phyloP scores from a whole-genome alignment of 176 grass and related monocot genomes.

The Alloteropsis semialata region DNA sequence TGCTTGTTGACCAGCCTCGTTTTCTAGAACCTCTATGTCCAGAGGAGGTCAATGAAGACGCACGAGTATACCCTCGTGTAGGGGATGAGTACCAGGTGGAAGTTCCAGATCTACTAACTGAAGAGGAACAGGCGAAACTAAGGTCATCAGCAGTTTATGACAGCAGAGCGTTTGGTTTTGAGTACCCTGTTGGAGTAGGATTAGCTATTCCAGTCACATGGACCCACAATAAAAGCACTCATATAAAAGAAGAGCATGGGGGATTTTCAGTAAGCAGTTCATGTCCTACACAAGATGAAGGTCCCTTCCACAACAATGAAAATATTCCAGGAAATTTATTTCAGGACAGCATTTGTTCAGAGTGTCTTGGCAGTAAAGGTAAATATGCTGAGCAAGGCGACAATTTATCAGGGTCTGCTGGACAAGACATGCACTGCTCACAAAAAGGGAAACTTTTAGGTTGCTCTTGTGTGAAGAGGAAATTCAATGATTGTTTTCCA shows the following conservation, averaged over 20 bases:
- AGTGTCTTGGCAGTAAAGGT: slow-evolving; percentile 29
- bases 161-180: slow-evolving; percentile 27
- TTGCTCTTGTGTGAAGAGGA: slow-evolving; percentile 26
- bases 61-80: slow-evolving; percentile 56
- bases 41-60: slow-evolving; percentile 66
- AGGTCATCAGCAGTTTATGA: slow-evolving; percentile 29
- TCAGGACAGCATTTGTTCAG: slow-evolving; percentile 22
- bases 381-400: slow-evolving; percentile 41
- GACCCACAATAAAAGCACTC: slow-evolving; percentile 33
- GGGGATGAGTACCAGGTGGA: slow-evolving; percentile 83
- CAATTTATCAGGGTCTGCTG: slow-evolving; percentile 23
- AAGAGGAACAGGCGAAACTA: slow-evolving; percentile 34
- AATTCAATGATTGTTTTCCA: slow-evolving; percentile 30
- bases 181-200: slow-evolving; percentile 46
- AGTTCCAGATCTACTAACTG: slow-evolving; percentile 48
- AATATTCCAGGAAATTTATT: slow-evolving; percentile 24
- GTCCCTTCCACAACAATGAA: slow-evolving; percentile 11
- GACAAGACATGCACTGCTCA: slow-evolving; percentile 27
- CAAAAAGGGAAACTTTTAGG: neutral
- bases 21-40: slow-evolving; percentile 47
- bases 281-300: slow-evolving; percentile 35
- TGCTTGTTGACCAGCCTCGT: slow-evolving; percentile 50
- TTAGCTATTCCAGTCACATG: slow-evolving; percentile 69
- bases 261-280: slow-evolving; percentile 9
- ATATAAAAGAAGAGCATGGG: slow-evolving; percentile 33